These are phyloP conservation scores for Beauveria asiatica DNA, from an alignment of 2,329 filamentous ascomycete species.

Conservation along the genomic window DNA sequence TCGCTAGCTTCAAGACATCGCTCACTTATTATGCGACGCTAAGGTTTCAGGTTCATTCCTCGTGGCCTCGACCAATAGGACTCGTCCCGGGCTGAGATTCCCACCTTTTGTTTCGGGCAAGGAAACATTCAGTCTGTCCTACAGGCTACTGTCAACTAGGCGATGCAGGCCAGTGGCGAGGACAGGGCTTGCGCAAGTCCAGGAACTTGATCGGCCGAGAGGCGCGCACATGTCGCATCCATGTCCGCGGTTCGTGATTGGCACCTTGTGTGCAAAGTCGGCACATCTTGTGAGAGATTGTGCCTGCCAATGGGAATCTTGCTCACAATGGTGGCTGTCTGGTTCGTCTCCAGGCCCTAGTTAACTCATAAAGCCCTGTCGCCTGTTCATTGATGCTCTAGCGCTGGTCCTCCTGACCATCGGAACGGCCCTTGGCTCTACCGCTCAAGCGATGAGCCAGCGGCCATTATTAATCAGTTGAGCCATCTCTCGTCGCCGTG, in stretches of 20 bases:
- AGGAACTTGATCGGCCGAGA: background rate
- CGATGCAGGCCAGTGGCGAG: background rate
- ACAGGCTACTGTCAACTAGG: no score
- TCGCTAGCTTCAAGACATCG: background rate
- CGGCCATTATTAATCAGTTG: background rate
- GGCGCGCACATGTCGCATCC: background rate
- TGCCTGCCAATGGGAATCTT: background rate
- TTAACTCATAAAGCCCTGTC: background rate
- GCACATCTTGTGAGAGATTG: background rate
- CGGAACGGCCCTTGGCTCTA: background rate
- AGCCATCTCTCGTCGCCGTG: background rate
- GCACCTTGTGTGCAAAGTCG: background rate
- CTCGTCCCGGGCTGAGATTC: background rate
- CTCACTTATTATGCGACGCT: constrained; percentile 10
- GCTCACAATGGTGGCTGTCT: background rate
- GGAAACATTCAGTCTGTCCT: background rate
- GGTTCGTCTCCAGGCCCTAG: background rate
- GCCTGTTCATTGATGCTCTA: background rate
- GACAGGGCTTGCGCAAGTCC: background rate
- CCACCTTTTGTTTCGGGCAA: constrained; percentile 6
- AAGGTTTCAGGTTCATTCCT: constrained; percentile 12
- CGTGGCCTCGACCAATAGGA: constrained; percentile 8
- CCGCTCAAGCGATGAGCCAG: background rate
- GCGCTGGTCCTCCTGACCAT: background rate
- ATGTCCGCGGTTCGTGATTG: background rate